Evolutionary conservation across 2,329 filamentous ascomycete genomes (phyloP).

Genomic region (Phaeosphaeria sp.): DNA sequence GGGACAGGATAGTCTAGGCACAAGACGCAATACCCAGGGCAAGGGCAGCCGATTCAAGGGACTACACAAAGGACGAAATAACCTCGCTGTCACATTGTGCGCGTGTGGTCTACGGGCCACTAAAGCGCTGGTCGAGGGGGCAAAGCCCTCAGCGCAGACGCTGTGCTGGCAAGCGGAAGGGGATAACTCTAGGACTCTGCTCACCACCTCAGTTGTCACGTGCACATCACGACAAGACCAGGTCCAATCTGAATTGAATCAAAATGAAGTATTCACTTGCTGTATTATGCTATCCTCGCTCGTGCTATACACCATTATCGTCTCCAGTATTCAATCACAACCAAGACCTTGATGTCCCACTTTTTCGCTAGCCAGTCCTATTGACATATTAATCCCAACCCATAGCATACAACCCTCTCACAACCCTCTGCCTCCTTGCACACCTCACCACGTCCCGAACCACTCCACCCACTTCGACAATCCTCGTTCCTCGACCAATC

Average conservation of each 20-base stretch:
- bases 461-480: too few species aligned
- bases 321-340: slow-evolving; percentile 2
- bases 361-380: neutral
- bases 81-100: neutral
- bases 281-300: neutral
- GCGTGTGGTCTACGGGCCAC: neutral
- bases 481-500: neutral
- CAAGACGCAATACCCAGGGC: too few species aligned
- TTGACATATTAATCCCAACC: neutral
- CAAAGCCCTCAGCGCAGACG: neutral
- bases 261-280: neutral
- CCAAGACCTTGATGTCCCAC: too few species aligned
- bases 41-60: too few species aligned
- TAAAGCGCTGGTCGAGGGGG: neutral
- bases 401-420: neutral
- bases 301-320: slow-evolving; percentile 20
- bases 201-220: neutral
- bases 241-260: too few species aligned
- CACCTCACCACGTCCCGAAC: neutral
- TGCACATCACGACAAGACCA: neutral
- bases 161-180: neutral
- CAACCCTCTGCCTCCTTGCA: neutral
- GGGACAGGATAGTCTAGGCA: too few species aligned
- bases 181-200: too few species aligned
- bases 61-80: neutral